Base-by-base conservation (phyloP, 1,284 basidiomycete genomes). In the Termitomyces sp. region DNA sequence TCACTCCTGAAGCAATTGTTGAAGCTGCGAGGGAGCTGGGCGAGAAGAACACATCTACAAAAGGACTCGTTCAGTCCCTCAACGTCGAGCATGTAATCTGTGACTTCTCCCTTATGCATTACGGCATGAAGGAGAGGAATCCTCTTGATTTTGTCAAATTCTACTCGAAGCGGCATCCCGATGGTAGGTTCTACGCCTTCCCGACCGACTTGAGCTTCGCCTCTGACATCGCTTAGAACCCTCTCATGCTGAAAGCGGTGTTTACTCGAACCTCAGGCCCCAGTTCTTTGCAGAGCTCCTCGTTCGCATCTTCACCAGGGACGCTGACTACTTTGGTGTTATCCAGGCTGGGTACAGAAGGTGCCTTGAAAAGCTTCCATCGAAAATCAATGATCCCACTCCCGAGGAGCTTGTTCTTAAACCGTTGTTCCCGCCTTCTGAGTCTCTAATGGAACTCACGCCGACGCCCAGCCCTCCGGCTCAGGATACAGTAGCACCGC, bases 91-190 rank as follows among this genome's bases (percentile, higher is more conserved):
- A 88, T 51, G 72, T 91, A 30, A 78, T 86, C 34, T 85, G 91
- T 28, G 78, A 84, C 49, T 68, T 83, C 6, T 69, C 79, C 1
- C 62, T 66, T 13, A 75, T 90, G 72, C 88, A 91, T 62, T 84
- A 88, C 59, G 88, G 89, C 0, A 88, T 85, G 81, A 73, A 78
- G 55, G 78, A 83, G 49, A 67, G 73, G 58, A 88, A 88, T 60
- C 88, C 89, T 1, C 62, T 91, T 24, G 76, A 84, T 40, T 74
- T 68, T 26, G 79, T 89, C 51, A 79, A 74, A 60, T 91, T 91
- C 62, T 91, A 89, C 62, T 82, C 83, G 0, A 91, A 90, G 66
- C 69, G 72, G n/a, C 71, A 77, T 26, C 79, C 78, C 0, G 65
- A 83, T 55, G 59, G 87, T 88, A 54, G 78, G 57, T 1, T 13